Evolutionary conservation across 2,329 filamentous ascomycete genomes (phyloP).

Genomic region (Trichophyton simii): DNA sequence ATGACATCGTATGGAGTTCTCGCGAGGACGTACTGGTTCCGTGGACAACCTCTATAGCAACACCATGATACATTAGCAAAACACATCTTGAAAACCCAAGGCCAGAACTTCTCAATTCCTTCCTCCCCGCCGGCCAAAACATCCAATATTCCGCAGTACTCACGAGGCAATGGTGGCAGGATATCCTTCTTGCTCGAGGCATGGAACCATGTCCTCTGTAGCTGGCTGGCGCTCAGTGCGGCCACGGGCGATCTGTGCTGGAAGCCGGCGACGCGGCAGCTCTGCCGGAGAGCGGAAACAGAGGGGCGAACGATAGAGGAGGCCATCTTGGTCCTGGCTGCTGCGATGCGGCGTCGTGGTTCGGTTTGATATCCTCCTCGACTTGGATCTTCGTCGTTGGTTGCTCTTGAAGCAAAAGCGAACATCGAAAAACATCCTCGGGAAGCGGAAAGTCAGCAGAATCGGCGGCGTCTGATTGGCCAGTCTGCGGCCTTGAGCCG

Average conservation of each 20-base stretch:
- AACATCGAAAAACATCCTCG: slow-evolving; percentile 13
- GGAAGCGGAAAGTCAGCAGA: slow-evolving; percentile 12
- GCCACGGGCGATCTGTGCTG: slow-evolving; percentile 16
- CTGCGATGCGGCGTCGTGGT: not conserved
- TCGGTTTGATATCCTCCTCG: not conserved
- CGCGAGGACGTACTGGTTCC: slow-evolving; percentile 52
- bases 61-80: slow-evolving; percentile 34
- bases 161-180: slow-evolving; percentile 76
- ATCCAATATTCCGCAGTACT: slow-evolving; percentile 27
- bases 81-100: not conserved
- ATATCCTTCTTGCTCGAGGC: slow-evolving; percentile 62
- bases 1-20: not conserved
- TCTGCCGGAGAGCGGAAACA: slow-evolving; percentile 24
- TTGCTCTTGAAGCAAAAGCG: not conserved
- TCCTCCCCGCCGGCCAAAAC: not conserved
- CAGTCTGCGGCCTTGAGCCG: slow-evolving; percentile 5
- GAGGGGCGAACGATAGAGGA: slow-evolving; percentile 28
- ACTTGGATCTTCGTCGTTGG: not conserved
- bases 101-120: not conserved
- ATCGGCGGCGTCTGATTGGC: slow-evolving; percentile 13
- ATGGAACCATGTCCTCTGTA: slow-evolving; percentile 52
- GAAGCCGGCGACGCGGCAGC: slow-evolving; percentile 16
- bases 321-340: slow-evolving; percentile 22
- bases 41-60: slow-evolving; percentile 52
- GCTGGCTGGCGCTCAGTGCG: slow-evolving; percentile 13